Evolutionary conservation across 192 early-diverging fungal genomes (phyloP), one percentile per base, ranked within the genome.

Genomic region (Coemansia sp.): DNA sequence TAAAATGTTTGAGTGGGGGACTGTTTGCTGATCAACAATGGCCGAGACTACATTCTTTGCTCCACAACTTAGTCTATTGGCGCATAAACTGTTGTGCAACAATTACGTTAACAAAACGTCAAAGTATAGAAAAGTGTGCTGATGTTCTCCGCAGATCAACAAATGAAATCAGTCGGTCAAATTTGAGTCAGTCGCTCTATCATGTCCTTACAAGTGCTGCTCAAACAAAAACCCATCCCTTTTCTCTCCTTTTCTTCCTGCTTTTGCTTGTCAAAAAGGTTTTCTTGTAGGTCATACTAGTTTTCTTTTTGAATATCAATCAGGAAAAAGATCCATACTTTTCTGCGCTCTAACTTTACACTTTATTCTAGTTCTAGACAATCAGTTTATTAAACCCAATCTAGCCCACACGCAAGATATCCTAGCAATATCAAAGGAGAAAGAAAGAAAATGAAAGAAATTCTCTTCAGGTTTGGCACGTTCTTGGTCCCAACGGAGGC

Each of bases 391-490:
- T 61, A 61, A 58, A 55, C 18, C 8, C 11, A 3, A 46, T 61
- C 3, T 21, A 26, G 32, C n/a, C 59, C 41, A 15, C 16, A 57
- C 13, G 43, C 41, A 39, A 51, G 36, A 0, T 49, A n/a, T 26
- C 6, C 21, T 26, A 22, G 19, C 26, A 19, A 41, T 21, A 46
- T 36, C 42, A 7, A 41, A 12, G 5, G 19, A 52, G 41, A 22
- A n/a, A 9, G 36, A 9, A 41, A 32, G 40, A 54, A 51, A 8
- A 73, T 65, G 61, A 63, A n/a, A 32, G 40, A 40, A 6, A 11
- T 65, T 52, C 40, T 68, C n/a, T 77, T 72, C 66, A 52, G 58
- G 2, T n/a, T 77, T n/a, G 70, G 75, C 16, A 18, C 18, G n/a
- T 13, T 77, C 41, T 48, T 49, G 36, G 36, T 77, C 39, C 56